phyloP scores from a whole-genome alignment of 2,329 filamentous ascomycete genomes.

The Leptodontidium sp. region DNA sequence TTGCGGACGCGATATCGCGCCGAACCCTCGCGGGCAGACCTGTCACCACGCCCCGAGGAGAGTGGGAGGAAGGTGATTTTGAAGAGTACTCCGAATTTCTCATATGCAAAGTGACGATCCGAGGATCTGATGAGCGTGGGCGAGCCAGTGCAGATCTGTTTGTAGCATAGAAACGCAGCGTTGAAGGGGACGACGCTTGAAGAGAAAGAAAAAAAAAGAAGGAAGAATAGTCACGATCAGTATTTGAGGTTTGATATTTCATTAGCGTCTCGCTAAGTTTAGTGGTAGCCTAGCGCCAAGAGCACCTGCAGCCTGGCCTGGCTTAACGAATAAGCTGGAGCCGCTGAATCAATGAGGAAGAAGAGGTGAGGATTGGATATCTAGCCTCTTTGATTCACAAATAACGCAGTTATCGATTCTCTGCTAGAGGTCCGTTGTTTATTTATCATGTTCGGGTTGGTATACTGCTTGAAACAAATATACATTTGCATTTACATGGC shows the following conservation, averaged over 20 bases:
- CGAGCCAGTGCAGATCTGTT: constrained; percentile 60
- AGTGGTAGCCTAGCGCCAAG: not conserved
- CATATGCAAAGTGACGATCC: constrained; percentile 70
- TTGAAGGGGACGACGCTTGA: constrained; percentile 86
- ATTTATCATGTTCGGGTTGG: too few species aligned
- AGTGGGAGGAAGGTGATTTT: constrained; percentile 56
- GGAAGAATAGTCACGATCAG: constrained; percentile 10
- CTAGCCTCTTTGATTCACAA: too few species aligned
- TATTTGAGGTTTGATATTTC: not conserved
- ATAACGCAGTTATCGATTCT: too few species aligned
- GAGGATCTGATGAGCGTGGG: constrained; percentile 41
- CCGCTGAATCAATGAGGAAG: too few species aligned
- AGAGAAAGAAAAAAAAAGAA: constrained; percentile 49
- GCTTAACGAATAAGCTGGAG: too few species aligned
- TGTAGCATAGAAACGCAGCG: constrained; percentile 97
- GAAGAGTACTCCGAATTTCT: constrained; percentile 99
- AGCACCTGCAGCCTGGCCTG: too few species aligned
- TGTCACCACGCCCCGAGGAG: constrained; percentile 46
- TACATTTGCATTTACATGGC: too few species aligned
- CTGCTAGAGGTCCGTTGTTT: too few species aligned
- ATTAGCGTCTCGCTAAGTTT: constrained; percentile 4
- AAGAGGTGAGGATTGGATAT: too few species aligned
- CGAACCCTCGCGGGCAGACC: constrained; percentile 87
- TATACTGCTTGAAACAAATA: too few species aligned
- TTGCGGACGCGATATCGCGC: constrained; percentile 84